Evolutionary conservation across 257 asterid species (phyloP).

Genomic region (Solanum ossicruentum): DNA sequence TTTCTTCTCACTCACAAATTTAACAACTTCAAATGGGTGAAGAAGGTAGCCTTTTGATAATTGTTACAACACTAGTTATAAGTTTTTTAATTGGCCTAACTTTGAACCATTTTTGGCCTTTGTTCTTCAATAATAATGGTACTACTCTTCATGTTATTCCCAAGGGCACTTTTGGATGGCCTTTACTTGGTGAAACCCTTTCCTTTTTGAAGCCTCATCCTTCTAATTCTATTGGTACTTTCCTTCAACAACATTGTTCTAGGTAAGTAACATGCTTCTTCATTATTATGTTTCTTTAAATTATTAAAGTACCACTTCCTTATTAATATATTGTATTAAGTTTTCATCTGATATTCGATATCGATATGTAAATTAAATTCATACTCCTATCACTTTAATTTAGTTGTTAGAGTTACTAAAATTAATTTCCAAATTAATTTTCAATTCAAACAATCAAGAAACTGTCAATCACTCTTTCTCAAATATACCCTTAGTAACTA

Average conservation of each 20-base stretch:
- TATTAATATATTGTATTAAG: background rate
- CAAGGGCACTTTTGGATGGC: conserved; percentile 63
- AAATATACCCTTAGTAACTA: too few relatives aligned
- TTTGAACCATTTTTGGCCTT: conserved; percentile 54
- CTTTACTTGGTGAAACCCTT: conserved; percentile 64
- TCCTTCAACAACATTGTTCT: conserved; percentile 49
- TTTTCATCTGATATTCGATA: background rate
- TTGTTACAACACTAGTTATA: background rate
- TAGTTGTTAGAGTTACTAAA: too few relatives aligned
- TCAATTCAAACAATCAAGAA: too few relatives aligned
- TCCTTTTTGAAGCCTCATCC: conserved; percentile 60
- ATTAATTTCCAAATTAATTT: too few relatives aligned
- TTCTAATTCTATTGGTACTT: conserved; percentile 49
- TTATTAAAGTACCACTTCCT: background rate
- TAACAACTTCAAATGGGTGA: conserved; percentile 3
- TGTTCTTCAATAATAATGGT: conserved; percentile 14
- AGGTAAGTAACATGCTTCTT: conserved; percentile 22
- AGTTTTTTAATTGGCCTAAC: conserved; percentile 18
- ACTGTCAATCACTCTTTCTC: too few relatives aligned
- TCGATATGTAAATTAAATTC: too few relatives aligned
- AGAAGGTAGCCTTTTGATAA: background rate
- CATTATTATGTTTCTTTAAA: background rate
- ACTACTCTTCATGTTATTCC: conserved; percentile 9
- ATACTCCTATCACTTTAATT: too few relatives aligned
- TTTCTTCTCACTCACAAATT: background rate